phyloP scores from a whole-genome alignment of 805 yeast species.

The Yamadazyma insecticola region DNA sequence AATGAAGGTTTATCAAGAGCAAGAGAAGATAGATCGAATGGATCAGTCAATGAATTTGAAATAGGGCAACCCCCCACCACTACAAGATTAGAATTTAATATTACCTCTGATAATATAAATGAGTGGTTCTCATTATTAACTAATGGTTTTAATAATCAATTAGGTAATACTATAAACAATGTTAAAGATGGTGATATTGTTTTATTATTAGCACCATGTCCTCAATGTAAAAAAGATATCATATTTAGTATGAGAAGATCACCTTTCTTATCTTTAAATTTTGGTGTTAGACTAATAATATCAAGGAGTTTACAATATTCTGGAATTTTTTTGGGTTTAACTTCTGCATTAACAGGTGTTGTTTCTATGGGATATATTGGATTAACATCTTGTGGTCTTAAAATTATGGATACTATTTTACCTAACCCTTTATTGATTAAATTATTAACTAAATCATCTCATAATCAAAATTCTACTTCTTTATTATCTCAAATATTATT shows the following conservation, averaged over 20 bases:
- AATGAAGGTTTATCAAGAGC: too few species aligned
- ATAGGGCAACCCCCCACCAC: slow-evolving; percentile 8
- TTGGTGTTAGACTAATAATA: slow-evolving; percentile 13
- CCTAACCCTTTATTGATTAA: slow-evolving; percentile 30
- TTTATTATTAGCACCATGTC: slow-evolving; percentile 29
- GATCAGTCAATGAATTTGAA: slow-evolving; percentile 9
- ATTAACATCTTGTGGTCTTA: slow-evolving; percentile 32
- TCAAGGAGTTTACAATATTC: slow-evolving; percentile 24
- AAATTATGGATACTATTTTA: slow-evolving; percentile 31
- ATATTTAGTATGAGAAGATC: slow-evolving; percentile 28
- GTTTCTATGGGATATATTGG: slow-evolving; percentile 37
- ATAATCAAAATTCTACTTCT: neutral
- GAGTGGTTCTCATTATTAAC: slow-evolving; percentile 12
- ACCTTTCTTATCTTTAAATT: slow-evolving; percentile 16
- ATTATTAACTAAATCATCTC: slow-evolving; percentile 10
- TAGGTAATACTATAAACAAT: too few species aligned
- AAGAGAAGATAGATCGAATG: slow-evolving; percentile 1
- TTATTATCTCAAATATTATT: slow-evolving; percentile 6
- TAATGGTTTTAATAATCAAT: slow-evolving; percentile 1
- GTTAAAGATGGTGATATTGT: too few species aligned
- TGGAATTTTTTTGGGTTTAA: slow-evolving; percentile 28
- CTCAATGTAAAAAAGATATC: slow-evolving; percentile 37
- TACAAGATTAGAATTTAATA: slow-evolving; percentile 3
- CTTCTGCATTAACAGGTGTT: slow-evolving; percentile 38
- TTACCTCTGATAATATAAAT: slow-evolving; percentile 13